Evolutionary conservation across 2,329 filamentous ascomycete species (phyloP).

Genomic region (Daldinia sp.): DNA sequence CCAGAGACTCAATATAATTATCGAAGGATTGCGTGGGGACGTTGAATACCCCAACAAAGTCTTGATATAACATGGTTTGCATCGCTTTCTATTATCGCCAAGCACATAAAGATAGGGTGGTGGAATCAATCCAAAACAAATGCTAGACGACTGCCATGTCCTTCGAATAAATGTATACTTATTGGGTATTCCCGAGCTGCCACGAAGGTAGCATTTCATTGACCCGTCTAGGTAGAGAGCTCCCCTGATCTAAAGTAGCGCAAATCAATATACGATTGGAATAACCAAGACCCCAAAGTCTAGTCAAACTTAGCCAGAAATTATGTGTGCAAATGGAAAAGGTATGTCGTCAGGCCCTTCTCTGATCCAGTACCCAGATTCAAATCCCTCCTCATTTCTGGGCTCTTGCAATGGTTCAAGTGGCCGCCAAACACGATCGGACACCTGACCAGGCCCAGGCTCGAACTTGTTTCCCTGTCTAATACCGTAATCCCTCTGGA

Average conservation of each 20-base stretch:
- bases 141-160: neutral
- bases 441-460: neutral
- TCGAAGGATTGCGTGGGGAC: neutral
- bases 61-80: neutral
- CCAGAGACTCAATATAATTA: neutral
- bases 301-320: neutral
- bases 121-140: neutral
- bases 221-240: neutral
- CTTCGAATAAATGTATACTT: too few species aligned
- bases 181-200: neutral
- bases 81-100: too few species aligned
- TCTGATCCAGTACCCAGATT: neutral
- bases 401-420: neutral
- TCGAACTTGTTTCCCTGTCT: neutral
- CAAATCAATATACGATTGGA: neutral
- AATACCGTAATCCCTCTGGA: neutral
- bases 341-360: neutral
- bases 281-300: neutral
- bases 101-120: too few species aligned
- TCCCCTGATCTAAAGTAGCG: neutral
- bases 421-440: neutral
- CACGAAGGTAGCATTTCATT: neutral
- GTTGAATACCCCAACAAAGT: neutral
- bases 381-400: neutral
- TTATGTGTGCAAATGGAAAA: neutral